Conservation (phyloP, 148 eudicot genomes). For the Agrostemma githago region DNA sequence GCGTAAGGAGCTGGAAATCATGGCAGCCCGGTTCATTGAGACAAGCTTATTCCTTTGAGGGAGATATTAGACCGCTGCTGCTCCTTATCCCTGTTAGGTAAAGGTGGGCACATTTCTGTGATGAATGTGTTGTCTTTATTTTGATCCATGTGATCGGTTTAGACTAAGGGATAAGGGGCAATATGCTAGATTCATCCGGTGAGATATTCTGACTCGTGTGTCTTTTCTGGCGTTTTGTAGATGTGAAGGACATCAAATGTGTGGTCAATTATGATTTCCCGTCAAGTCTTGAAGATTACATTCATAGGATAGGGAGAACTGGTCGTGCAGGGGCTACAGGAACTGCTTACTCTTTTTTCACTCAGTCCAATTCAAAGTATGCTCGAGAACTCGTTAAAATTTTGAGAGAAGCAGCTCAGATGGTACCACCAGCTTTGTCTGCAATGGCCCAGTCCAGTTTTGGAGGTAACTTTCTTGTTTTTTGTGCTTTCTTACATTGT, state of each 20-base stretch:
- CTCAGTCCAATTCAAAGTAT: slow-evolving; percentile 71
- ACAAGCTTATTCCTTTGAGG: slow-evolving; percentile 45
- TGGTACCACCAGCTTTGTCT: slow-evolving; percentile 61
- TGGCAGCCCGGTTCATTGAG: slow-evolving; percentile 82
- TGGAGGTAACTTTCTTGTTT: slow-evolving; percentile 45
- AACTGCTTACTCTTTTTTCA: slow-evolving; percentile 85
- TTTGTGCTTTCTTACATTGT: neutral
- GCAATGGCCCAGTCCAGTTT: slow-evolving; percentile 54
- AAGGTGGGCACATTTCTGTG: slow-evolving; percentile 90
- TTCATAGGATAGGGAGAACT: slow-evolving; percentile 94
- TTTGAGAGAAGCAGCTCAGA: slow-evolving; percentile 87
- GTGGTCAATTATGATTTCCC: slow-evolving; percentile 95
- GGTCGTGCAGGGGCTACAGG: slow-evolving; percentile 98
- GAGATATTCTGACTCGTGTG: slow-evolving; percentile 12
- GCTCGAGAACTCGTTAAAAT: slow-evolving; percentile 78
- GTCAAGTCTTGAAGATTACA: slow-evolving; percentile 83
- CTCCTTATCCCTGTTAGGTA: slow-evolving; percentile 99
- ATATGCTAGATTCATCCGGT: slow-evolving; percentile 20
- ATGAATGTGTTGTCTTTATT: slow-evolving; percentile 70
- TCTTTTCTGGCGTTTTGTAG: slow-evolving; percentile 37
- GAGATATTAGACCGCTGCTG: slow-evolving; percentile 61
- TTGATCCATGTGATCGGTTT: slow-evolving; percentile 51
- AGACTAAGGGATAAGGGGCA: slow-evolving; percentile 89
- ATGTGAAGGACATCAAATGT: slow-evolving; percentile 99
- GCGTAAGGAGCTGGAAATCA: slow-evolving; percentile 65